These are phyloP conservation scores for Paraleonurus japonicus DNA, from an alignment of 257 asterid genomes.

Conservation along the genomic window DNA sequence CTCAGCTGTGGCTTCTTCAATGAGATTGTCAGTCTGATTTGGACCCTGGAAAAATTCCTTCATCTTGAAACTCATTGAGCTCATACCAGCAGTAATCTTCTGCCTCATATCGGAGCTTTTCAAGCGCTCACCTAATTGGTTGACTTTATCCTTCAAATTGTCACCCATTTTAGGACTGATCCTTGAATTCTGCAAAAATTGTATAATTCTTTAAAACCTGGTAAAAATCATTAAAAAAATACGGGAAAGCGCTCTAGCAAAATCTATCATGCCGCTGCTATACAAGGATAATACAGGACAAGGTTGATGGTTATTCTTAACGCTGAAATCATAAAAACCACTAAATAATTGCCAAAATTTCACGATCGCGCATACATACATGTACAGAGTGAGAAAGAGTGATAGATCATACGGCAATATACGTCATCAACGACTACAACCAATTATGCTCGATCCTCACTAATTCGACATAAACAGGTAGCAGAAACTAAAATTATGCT, in stretches of 20 bases:
- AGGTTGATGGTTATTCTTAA: background rate
- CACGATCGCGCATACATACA: background rate
- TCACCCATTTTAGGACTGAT: conserved; percentile 57
- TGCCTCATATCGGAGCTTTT: conserved; percentile 91
- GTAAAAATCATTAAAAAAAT: background rate
- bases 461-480: background rate
- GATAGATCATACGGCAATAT: background rate
- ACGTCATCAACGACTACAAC: background rate
- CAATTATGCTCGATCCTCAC: conserved; percentile 14
- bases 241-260: background rate
- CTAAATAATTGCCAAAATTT: background rate
- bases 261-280: background rate
- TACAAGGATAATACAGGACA: background rate
- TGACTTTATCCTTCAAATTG: conserved; percentile 94
- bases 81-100: conserved; percentile 81
- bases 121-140: conserved; percentile 79
- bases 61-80: conserved; percentile 96
- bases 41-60: conserved; percentile 94
- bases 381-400: background rate
- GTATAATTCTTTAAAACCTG: background rate
- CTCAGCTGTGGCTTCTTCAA: conserved; percentile 96
- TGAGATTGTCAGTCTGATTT: conserved; percentile 72
- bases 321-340: background rate
- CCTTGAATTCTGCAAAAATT: conserved; percentile 15
- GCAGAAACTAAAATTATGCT: background rate